A percentile compares a stretch with the other conserved stretches of the same genome.
Evolutionary conservation across 805 yeast species (phyloP).

Genomic region (Schizosaccharomyces osmophilus): DNA sequence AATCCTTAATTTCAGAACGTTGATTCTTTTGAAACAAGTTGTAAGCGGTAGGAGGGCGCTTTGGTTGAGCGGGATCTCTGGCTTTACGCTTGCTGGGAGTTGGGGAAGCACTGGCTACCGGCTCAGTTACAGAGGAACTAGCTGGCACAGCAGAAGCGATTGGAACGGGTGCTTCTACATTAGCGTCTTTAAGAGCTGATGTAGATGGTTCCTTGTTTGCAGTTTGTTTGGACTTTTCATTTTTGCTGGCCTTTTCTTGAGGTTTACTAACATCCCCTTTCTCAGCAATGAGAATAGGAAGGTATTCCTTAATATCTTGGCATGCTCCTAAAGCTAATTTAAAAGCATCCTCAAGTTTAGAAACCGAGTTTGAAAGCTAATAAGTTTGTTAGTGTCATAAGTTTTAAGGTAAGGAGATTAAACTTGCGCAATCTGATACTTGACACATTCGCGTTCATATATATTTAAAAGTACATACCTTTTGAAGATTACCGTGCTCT

Average conservation of each 20-base stretch:
- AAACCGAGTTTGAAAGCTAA: background rate
- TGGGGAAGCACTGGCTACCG: background rate
- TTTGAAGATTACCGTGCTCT: too few species aligned
- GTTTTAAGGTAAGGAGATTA: too few species aligned
- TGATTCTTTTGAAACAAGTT: background rate
- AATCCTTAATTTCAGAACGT: background rate
- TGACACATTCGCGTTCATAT: too few species aligned
- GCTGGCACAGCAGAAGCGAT: background rate
- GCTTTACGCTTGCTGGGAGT: background rate
- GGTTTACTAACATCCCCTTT: background rate
- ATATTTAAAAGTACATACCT: too few species aligned
- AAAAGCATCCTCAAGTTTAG: background rate
- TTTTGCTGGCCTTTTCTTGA: too few species aligned
- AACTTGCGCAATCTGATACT: too few species aligned
- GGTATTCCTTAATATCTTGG: background rate
- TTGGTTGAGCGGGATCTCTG: slow-evolving; percentile 2
- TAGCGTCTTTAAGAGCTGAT: background rate
- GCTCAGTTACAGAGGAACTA: background rate
- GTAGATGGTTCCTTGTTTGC: background rate
- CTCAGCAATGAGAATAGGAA: background rate
- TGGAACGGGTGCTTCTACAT: background rate
- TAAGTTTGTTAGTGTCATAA: background rate
- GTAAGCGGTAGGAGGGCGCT: slow-evolving; percentile 2
- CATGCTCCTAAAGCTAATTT: background rate
- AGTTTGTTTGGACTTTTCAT: background rate